Conservation (phyloP, 179 eudicot genomes). For the Actinidia arguta region DNA sequence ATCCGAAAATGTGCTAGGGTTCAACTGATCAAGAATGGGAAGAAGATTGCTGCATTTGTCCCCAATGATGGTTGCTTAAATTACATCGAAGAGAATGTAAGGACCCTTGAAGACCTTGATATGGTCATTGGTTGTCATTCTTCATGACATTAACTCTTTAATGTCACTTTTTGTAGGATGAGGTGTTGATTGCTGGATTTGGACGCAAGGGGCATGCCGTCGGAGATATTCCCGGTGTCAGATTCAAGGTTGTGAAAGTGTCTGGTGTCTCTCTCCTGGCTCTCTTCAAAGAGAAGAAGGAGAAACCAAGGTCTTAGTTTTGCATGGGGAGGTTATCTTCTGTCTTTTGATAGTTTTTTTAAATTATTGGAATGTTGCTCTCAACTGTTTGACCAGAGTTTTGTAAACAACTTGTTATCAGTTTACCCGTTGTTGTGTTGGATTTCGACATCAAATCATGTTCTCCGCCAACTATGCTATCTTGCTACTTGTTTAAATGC, state of each 20-base stretch:
- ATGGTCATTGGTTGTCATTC: neutral
- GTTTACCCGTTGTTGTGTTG: slow-evolving; percentile 14
- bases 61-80: slow-evolving; percentile 62
- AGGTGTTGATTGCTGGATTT: slow-evolving; percentile 51
- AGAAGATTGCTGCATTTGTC: slow-evolving; percentile 70
- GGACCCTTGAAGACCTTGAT: neutral
- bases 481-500: neutral
- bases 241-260: slow-evolving; percentile 53
- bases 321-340: neutral
- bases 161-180: slow-evolving; percentile 25
- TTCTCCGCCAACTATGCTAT: neutral
- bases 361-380: slow-evolving; percentile 18
- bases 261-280: slow-evolving; percentile 52
- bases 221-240: slow-evolving; percentile 53
- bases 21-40: slow-evolving; percentile 64
- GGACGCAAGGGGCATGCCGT: slow-evolving; percentile 50
- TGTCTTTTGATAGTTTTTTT: slow-evolving; percentile 16
- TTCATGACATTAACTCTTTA: neutral
- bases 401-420: neutral
- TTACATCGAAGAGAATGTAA: slow-evolving; percentile 29
- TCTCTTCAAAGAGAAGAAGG: slow-evolving; percentile 63
- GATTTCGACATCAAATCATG: neutral
- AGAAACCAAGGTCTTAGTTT: slow-evolving; percentile 49
- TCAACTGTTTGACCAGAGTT: slow-evolving; percentile 16
- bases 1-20: slow-evolving; percentile 62